Base-by-base conservation (phyloP, 2,329 filamentous ascomycete genomes). In the Rugonectria rugulosa region DNA sequence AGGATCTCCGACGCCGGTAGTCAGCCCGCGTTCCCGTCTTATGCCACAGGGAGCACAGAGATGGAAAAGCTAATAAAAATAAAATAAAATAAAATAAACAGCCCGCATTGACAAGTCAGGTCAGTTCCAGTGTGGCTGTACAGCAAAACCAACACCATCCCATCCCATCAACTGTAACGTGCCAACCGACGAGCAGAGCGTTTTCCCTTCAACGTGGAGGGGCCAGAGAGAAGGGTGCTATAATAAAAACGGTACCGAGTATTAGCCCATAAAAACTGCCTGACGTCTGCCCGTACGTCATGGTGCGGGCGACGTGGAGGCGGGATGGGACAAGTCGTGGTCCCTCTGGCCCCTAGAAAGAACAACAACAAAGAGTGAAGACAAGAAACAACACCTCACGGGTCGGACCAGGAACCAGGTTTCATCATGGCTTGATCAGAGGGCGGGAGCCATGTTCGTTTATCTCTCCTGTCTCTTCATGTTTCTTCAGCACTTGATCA, bases 291-390 rank as follows among this genome's bases (percentile, higher is more conserved):
- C 50, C 47, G 50, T 53, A 53, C 50, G 50, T 53, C 50, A 53
- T 53, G 42, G 50, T 42, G 36, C 50, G 31, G 27, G 36, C 36
- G 37, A 47, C 50, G 50, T 47, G 50, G 50, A 47, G 23, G 44
- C 23, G 31, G 31, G 32, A 14, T n/a, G n/a, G n/a, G n/a, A n/a
- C n/a, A n/a, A n/a, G n/a, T n/a, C n/a, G n/a, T n/a, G n/a, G n/a
- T n/a, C n/a, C n/a, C n/a, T n/a, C n/a, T n/a, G n/a, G n/a, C n/a
- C n/a, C n/a, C n/a, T n/a, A n/a, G n/a, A n/a, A n/a, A n/a, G n/a
- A n/a, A n/a, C n/a, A n/a, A n/a, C n/a, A n/a, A n/a, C n/a, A n/a
- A n/a, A n/a, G n/a, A n/a, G n/a, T n/a, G n/a, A n/a, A n/a, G n/a
- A n/a, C n/a, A n/a, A n/a, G n/a, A n/a, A n/a, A n/a, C n/a, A n/a